phyloP scores from a whole-genome alignment of 176 grass and related monocot species.

The Carex kokanica region DNA sequence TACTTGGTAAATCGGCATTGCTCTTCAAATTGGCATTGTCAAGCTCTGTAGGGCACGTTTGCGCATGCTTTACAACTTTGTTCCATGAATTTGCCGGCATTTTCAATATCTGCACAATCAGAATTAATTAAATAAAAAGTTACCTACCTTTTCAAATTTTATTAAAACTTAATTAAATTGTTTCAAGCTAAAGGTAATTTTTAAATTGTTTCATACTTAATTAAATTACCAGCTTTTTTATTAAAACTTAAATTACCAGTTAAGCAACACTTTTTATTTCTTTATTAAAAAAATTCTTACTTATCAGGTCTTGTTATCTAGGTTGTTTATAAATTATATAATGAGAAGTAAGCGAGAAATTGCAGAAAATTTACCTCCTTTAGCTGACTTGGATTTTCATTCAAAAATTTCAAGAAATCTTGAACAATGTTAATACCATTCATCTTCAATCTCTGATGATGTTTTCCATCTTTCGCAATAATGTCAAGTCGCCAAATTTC shows the following conservation, averaged over 20 bases:
- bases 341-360: not conserved
- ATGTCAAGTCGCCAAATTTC: slow-evolving; percentile 16
- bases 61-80: too few relatives aligned
- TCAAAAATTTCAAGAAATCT: slow-evolving; percentile 2
- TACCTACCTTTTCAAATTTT: too few relatives aligned
- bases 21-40: too few relatives aligned
- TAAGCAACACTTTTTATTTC: not conserved
- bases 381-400: not conserved
- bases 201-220: too few relatives aligned
- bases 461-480: slow-evolving; percentile 17
- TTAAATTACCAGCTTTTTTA: too few relatives aligned
- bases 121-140: too few relatives aligned
- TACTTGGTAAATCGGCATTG: too few relatives aligned
- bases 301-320: not conserved
- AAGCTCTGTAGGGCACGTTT: too few relatives aligned
- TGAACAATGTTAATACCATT: slow-evolving; percentile 1
- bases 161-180: too few relatives aligned
- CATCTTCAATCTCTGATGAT: slow-evolving; percentile 15
- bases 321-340: not conserved
- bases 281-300: not conserved
- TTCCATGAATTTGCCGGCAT: too few relatives aligned
- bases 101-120: too few relatives aligned
- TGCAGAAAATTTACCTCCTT: not conserved
- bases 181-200: too few relatives aligned
- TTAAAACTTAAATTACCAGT: not conserved